phyloP scores from a whole-genome alignment of 345 rosid genomes.

The Gossypium anomalum region DNA sequence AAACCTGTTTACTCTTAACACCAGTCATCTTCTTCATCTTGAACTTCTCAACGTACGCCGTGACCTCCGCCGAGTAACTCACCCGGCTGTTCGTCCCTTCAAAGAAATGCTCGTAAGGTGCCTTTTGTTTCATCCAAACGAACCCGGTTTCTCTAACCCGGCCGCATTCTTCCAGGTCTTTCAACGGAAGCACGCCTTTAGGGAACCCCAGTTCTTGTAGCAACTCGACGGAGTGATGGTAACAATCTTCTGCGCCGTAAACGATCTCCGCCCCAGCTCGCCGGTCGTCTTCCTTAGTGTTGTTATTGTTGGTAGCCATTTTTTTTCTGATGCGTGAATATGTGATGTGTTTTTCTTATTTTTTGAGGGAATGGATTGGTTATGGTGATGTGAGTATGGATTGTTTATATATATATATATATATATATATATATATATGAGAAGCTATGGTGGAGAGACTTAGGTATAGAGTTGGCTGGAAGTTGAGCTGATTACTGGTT shows the following conservation, averaged over 20 bases:
- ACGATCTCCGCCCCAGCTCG: slow-evolving; percentile 73
- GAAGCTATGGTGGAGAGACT: neutral
- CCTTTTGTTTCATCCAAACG: slow-evolving; percentile 88
- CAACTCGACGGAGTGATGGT: slow-evolving; percentile 56
- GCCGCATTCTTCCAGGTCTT: slow-evolving; percentile 86
- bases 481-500: slow-evolving; percentile 7
- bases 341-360: neutral
- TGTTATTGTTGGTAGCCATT: slow-evolving; percentile 33
- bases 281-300: slow-evolving; percentile 26
- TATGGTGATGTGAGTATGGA: neutral
- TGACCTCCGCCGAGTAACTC: slow-evolving; percentile 66
- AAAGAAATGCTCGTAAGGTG: slow-evolving; percentile 77
- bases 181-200: slow-evolving; percentile 73
- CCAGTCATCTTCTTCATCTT: slow-evolving; percentile 95
- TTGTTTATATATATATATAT: neutral
- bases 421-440: neutral
- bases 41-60: slow-evolving; percentile 68
- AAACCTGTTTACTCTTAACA: slow-evolving; percentile 77
- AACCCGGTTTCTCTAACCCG: slow-evolving; percentile 71
- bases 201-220: slow-evolving; percentile 88
- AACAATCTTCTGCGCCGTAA: slow-evolving; percentile 65
- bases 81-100: slow-evolving; percentile 51
- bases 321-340: neutral
- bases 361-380: neutral
- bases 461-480: neutral